Evolutionary conservation across 371 early-diverging fungal genomes (phyloP), one percentile per base, ranked within the genome.

Genomic region (Apophysomyces ossiformis): DNA sequence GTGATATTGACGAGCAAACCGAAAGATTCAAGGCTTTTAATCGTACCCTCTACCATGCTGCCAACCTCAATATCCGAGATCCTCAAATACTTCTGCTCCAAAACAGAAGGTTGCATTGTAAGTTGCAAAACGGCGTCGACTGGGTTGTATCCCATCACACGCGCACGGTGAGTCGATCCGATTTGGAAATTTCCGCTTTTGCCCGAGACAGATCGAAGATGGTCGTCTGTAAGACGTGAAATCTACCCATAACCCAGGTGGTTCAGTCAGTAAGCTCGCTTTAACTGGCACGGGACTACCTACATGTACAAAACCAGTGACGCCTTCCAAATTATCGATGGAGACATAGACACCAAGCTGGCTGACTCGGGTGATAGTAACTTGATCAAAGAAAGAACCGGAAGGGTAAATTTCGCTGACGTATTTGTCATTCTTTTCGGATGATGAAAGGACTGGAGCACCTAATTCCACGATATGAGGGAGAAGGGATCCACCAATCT

Each of bases 61-160:
- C 95, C 96, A 26, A 88, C 76, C 54, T 85, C 74, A 18, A 95
- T 79, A 69, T 96, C 96, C 13, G 80, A 70, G 16, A 88, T 63
- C 16, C 88, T 83, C 50, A 96, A 69, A 74, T 87, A 93, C 47
- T 86, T 76, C 61, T 92, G 86, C 16, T 84, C 83, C 41, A 96
- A 68, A 0, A 94, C 80, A 18, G 89, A 88, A 5, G 83, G 77
- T 72, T 95, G 88, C 50, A 92, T 80, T 21, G 92, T 88, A 32
- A 95, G 75, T 37, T 87, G 85, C 18, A 91, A 64, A 1, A 93
- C 57, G 32, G 88, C 89, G 69, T 93, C 94, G 15, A 92, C 85
- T 38, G 89, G 81, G 44, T 92, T 94, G 69, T 89, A 90, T 4
- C 90, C 89, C 46, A 95, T 68, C 5, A 96, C 91, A 63, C 96